Conservation (phyloP, 768 basidiomycete genomes). For the Mycena kentingensis region DNA sequence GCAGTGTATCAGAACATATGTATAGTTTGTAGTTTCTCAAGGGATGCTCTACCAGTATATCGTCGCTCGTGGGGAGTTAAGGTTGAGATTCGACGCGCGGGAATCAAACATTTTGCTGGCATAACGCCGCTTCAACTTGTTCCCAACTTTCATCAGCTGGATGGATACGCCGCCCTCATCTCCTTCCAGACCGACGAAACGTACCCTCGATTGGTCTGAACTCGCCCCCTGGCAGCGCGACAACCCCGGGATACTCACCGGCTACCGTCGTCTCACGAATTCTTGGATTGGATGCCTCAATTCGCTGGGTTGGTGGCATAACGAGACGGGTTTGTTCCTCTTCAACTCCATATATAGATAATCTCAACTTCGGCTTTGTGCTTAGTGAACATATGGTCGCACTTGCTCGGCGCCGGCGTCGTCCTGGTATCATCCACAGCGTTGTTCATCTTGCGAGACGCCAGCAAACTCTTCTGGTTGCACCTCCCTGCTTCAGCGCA, state of each 20-base stretch:
- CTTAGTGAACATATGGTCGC: conserved; percentile 18
- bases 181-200: not conserved
- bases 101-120: no score
- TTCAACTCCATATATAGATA: no score
- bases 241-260: conserved; percentile 12
- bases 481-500: not conserved
- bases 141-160: not conserved
- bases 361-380: not conserved
- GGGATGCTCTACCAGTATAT: no score
- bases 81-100: no score
- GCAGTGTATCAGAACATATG: no score
- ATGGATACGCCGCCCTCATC: not conserved
- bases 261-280: conserved; percentile 4
- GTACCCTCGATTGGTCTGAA: conserved; percentile 1
- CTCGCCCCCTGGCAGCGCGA: conserved; percentile 8
- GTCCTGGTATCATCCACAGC: not conserved
- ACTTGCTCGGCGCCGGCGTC: conserved; percentile 5
- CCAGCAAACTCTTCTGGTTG: not conserved
- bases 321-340: conserved; percentile 6
- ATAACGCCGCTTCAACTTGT: no score
- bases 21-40: no score
- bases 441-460: not conserved
- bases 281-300: not conserved
- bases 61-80: no score
- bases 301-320: conserved; percentile 9